phyloP scores from a whole-genome alignment of 257 asterid genomes.

The Rehmannia glutinosa region DNA sequence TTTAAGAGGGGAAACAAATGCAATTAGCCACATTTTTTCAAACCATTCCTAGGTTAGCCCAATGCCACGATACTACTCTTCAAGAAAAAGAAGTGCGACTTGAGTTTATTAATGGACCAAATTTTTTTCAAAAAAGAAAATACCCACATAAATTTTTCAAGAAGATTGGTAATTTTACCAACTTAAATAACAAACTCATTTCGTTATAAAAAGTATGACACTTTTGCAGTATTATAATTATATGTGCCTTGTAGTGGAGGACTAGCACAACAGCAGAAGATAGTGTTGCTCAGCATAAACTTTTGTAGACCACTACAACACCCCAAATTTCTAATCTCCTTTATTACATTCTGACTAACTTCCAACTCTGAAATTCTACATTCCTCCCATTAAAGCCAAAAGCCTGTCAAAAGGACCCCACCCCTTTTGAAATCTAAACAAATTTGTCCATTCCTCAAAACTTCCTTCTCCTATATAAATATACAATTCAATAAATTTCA shows the following conservation, averaged over 20 bases:
- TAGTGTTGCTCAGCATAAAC: constrained; percentile 25
- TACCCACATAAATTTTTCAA: neutral
- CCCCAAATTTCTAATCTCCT: constrained; percentile 16
- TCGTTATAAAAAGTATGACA: neutral
- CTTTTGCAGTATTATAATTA: constrained; percentile 24
- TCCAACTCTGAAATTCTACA: constrained; percentile 22
- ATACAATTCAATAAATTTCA: neutral
- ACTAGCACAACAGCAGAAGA: constrained; percentile 28
- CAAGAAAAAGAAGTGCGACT: too few species aligned
- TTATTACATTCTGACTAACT: constrained; percentile 31
- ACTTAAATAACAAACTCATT: neutral
- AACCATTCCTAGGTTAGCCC: too few species aligned
- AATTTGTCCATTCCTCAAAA: constrained; percentile 2
- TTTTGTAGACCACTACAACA: constrained; percentile 26
- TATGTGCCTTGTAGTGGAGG: constrained; percentile 28
- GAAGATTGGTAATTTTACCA: neutral
- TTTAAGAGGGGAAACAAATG: too few species aligned
- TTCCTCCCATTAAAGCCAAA: constrained; percentile 34
- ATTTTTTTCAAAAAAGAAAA: too few species aligned
- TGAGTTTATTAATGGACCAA: too few species aligned
- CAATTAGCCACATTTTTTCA: too few species aligned
- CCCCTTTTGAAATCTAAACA: constrained; percentile 24
- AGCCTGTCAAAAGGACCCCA: constrained; percentile 38
- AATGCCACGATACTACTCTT: too few species aligned
- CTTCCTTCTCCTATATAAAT: constrained; percentile 15